Conservation (phyloP, 805 yeast genomes). For the Clavispora vitiphila region DNA sequence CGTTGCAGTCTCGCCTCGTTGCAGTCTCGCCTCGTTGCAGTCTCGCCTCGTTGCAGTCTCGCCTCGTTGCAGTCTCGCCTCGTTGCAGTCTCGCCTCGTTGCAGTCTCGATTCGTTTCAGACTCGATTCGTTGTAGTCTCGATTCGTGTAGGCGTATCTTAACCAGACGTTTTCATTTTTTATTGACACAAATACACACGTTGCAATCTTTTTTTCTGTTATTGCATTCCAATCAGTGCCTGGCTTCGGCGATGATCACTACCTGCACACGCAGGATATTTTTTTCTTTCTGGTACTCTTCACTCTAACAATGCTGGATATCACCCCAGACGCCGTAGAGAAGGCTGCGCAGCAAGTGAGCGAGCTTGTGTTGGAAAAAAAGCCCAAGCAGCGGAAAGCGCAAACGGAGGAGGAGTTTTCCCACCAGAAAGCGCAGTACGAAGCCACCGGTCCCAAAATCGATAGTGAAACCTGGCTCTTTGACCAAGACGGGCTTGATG, state of each 20-base stretch:
- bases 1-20: too few species aligned
- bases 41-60: too few species aligned
- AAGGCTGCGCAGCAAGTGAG: neutral
- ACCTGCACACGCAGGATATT: neutral
- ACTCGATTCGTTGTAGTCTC: too few species aligned
- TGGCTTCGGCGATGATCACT: neutral
- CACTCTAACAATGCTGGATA: neutral
- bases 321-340: neutral
- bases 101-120: too few species aligned
- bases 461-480: conserved; percentile 44
- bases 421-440: conserved; percentile 48
- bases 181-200: too few species aligned
- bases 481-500: conserved; percentile 19
- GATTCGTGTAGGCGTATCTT: too few species aligned
- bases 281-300: neutral
- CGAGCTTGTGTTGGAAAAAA: conserved; percentile 5
- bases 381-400: conserved; percentile 46
- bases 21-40: too few species aligned
- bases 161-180: too few species aligned
- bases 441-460: conserved; percentile 51
- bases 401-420: conserved; percentile 64
- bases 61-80: too few species aligned
- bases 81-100: too few species aligned
- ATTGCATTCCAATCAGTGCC: neutral
- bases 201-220: neutral